Conservation (phyloP, 148 eudicot species). For the Vaccinium corymbosum region DNA sequence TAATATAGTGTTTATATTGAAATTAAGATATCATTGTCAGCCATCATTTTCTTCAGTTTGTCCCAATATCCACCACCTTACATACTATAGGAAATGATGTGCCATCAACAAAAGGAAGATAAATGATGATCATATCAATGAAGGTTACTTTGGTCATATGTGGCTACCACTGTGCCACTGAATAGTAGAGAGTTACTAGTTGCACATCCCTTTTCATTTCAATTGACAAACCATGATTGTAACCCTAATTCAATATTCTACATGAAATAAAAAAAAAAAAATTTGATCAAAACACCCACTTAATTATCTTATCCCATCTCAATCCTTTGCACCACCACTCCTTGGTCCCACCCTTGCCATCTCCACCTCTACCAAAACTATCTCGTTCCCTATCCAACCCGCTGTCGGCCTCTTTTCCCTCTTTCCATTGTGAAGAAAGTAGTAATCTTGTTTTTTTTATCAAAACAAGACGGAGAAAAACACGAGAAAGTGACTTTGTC, state of each 20-base stretch:
- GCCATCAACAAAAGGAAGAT: background rate
- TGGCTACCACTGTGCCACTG: background rate
- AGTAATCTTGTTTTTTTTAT: background rate
- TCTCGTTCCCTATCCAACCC: too few species aligned
- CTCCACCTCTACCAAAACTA: too few species aligned
- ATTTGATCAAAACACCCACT: background rate
- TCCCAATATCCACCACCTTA: conserved; percentile 17
- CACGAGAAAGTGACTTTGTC: background rate
- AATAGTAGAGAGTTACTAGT: background rate
- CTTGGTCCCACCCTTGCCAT: too few species aligned
- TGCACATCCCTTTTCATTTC: background rate
- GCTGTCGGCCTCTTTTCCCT: background rate
- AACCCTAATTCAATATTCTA: background rate
- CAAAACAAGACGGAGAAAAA: too few species aligned
- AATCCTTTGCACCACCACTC: background rate
- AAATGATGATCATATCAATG: background rate
- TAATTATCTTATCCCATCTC: background rate
- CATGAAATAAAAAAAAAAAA: too few species aligned
- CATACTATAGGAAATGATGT: background rate
- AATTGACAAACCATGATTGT: background rate
- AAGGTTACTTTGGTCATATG: background rate
- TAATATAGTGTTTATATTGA: background rate
- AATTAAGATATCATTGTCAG: conserved; percentile 18
- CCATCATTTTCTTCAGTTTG: conserved; percentile 26
- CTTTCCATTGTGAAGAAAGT: background rate